Base-by-base conservation (phyloP, 257 asterid species). In the Lycium barbarum region DNA sequence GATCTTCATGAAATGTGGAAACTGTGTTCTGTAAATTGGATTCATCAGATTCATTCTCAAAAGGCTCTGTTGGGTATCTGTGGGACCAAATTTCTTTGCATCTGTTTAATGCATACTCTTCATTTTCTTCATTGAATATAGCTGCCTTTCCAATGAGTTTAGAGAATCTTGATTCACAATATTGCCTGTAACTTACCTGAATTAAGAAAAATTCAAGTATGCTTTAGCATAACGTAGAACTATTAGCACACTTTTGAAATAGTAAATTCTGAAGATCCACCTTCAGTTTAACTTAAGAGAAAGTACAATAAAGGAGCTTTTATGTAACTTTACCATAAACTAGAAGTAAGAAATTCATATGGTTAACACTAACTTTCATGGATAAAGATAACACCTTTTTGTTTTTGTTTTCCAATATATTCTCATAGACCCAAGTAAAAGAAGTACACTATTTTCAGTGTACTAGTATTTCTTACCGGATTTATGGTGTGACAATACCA, bases 401-500 rank as follows among this genome's bases (percentile, higher is more conserved):
- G 38, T 63, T 59, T 63, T 63, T 82, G 26, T 33, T 81, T 81
- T 62, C 40, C 20, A 51, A 47, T 51, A 62, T 6, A 66, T 54
- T 47, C 18, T 22, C 17, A 49, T 7, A 65, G 20, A 65, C 17
- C 17, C 26, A 66, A 66, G 76, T 33, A 38, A 12, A 82, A 43
- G 3, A 11, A 74, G 20, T 20, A 20, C 3, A 49, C 7, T 74
- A 74, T 49, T 74, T 65, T 53, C 36, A 53, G 17, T 9, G 79
- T 17, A 33, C 0, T 20, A 70, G 43, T 51, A 33, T n/a, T 80
- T 55, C 87, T 84, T 86, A 95, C 98, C 87, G 91, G 92, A 85
- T 91, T 89, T 84, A 96, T 92, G 76, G 98, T 87, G 88, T 96
- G 99, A 84, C 98, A 94, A 84, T 85, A 94, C 99, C 99, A 96